Conservation (phyloP, 164 flowering plant species). For the Nymphaea thermarum region DNA sequence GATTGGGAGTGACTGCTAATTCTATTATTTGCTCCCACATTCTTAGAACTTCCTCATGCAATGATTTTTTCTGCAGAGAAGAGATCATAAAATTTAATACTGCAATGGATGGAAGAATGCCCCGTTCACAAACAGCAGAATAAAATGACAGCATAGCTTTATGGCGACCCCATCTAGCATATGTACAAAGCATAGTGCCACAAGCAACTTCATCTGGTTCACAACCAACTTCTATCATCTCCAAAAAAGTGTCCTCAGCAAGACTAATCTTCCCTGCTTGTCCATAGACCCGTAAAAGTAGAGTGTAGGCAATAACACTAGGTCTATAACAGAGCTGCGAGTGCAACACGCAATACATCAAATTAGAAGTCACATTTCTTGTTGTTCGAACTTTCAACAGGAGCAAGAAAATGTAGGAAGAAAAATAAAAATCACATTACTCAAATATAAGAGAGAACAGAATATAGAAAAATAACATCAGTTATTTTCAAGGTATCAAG, state of each 20-base stretch:
- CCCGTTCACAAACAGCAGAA: constrained; percentile 62
- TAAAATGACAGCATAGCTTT: constrained; percentile 79
- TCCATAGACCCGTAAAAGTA: constrained; percentile 72
- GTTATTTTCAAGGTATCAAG: no score
- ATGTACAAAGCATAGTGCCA: constrained; percentile 91
- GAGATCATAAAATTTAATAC: constrained; percentile 94
- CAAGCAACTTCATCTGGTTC: constrained; percentile 98
- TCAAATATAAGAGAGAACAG: no score
- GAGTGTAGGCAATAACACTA: constrained; percentile 70
- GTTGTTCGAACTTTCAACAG: no score
- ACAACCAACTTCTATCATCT: constrained; percentile 94
- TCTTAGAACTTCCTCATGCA: constrained; percentile 47
- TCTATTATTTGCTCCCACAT: constrained; percentile 61
- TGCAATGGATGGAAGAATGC: constrained; percentile 40
- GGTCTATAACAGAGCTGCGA: constrained; percentile 78
- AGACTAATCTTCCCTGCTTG: constrained; percentile 84
- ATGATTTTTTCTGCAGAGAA: constrained; percentile 79
- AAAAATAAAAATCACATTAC: no score
- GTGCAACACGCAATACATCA: no score
- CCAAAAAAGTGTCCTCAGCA: constrained; percentile 84
- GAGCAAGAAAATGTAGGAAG: no score
- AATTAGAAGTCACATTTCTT: no score
- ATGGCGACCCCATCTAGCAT: constrained; percentile 95
- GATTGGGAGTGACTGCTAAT: constrained; percentile 42
- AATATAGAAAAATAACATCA: no score